These are phyloP conservation scores for Durio zibethinus DNA, from an alignment of 345 rosid species.

Conservation along the genomic window DNA sequence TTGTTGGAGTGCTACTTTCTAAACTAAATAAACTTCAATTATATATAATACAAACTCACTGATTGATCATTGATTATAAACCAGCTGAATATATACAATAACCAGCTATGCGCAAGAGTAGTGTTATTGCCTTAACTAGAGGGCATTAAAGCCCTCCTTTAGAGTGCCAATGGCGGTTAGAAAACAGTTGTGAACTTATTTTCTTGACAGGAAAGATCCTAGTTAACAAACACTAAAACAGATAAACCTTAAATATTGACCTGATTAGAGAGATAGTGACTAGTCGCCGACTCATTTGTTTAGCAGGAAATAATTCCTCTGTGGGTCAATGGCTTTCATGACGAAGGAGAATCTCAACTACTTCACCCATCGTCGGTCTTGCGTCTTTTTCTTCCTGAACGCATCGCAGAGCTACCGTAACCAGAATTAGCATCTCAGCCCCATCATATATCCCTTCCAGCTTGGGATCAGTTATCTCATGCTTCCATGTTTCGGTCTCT, in stretches of 20 bases:
- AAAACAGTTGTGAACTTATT: too few species aligned
- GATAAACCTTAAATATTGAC: background rate
- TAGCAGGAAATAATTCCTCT: background rate
- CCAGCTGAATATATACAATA: too few species aligned
- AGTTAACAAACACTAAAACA: too few species aligned
- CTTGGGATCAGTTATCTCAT: slow-evolving; percentile 19
- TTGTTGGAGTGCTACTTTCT: too few species aligned
- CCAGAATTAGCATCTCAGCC: slow-evolving; percentile 9
- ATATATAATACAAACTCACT: too few species aligned
- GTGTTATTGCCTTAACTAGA: too few species aligned
- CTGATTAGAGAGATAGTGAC: background rate
- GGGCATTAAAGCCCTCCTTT: background rate
- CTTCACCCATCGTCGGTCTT: slow-evolving; percentile 33
- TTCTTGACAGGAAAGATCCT: too few species aligned
- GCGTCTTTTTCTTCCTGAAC: slow-evolving; percentile 22
- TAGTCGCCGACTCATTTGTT: background rate
- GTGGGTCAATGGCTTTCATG: background rate
- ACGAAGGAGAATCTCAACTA: slow-evolving; percentile 24
- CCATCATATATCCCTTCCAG: slow-evolving; percentile 10
- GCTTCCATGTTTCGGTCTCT: slow-evolving; percentile 8
- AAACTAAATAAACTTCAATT: too few species aligned
- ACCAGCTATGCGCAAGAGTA: too few species aligned
- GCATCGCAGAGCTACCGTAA: slow-evolving; percentile 26
- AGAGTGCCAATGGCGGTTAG: background rate
- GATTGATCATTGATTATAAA: too few species aligned